Evolutionary conservation across 352 stramenopile genomes (phyloP), one percentile per base, ranked within the genome.

Genomic region (Phytopythium vexans): DNA sequence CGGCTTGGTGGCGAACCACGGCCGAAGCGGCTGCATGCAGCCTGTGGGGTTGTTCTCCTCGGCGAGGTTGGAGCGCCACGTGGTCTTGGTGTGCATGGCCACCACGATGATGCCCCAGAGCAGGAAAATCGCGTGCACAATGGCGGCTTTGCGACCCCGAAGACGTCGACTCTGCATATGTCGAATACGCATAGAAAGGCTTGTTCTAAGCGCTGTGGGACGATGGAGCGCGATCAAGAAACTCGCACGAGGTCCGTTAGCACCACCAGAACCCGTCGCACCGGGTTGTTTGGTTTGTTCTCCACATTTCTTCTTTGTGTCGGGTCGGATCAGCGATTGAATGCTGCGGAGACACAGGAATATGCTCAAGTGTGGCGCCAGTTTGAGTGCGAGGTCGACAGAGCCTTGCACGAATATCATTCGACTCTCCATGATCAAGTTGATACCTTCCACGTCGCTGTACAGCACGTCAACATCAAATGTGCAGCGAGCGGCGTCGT

Each of bases 351-450:
- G 42, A 39, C 49, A 68, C 27, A 42, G 31, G 32, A 53, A 57
- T 15, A 72, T 56, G 47, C 60, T 58, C 14, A 61, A 9, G 33
- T 72, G 64, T 3, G 60, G 60, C 2, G 54, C 27, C 4, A 55
- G 12, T n/a, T 59, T 72, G 38, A 66, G 39, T 12, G 50, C 33
- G 15, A 69, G 38, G 46, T 69, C 60, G 21, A 53, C 6, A 10
- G 15, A 48, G 0, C 31, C 45, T n/a, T 37, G 31, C 5, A 54
- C 56, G 31, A 69, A 62, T n/a, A 72, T 39, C 37, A 69, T 58
- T 6, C 53, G 60, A 27, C 40, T 59, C 38, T 66, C 63, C 54
- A 60, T 58, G 10, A 70, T 40, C 16, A 70, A 33, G 41, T 65
- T 62, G 58, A 64, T 47, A 34, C 58, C 62, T 34, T 59, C 60